A percentile compares a stretch with the other conserved stretches of the same genome.
Evolutionary conservation across 2,329 filamentous ascomycete genomes (phyloP).

Genomic region (Fragosphaeria purpurea): DNA sequence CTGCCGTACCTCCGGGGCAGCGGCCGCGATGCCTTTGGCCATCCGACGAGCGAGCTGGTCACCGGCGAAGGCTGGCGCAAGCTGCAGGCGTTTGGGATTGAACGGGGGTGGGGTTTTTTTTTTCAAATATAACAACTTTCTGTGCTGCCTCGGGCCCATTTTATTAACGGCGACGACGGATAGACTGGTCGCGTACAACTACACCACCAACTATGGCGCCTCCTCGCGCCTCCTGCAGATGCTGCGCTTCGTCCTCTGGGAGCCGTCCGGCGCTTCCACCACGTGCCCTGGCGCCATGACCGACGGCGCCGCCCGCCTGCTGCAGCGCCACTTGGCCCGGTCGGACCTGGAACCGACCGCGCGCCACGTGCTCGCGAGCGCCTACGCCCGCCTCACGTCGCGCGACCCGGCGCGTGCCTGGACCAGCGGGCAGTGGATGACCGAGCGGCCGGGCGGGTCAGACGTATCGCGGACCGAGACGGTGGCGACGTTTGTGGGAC

Average conservation of each 20-base stretch:
- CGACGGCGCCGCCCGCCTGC: conserved; percentile 47
- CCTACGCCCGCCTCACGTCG: conserved; percentile 42
- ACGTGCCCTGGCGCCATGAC: conserved; percentile 59
- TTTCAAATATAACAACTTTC: no score
- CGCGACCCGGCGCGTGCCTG: conserved; percentile 43
- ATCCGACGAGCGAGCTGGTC: conserved; percentile 47
- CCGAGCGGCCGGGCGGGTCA: conserved; percentile 57
- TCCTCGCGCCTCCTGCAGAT: conserved; percentile 52
- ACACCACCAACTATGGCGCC: conserved; percentile 40
- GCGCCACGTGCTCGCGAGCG: conserved; percentile 38
- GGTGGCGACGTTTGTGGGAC: conserved; percentile 28
- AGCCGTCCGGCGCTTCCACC: conserved; percentile 47
- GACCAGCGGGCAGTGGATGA: conserved; percentile 75
- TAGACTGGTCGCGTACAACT: conserved; percentile 48
- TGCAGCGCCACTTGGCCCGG: conserved; percentile 33
- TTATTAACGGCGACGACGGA: no score
- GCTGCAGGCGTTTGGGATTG: conserved; percentile 48
- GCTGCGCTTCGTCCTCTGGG: conserved; percentile 47
- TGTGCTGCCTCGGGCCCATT: no score
- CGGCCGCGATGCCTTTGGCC: conserved; percentile 52
- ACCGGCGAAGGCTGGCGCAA: conserved; percentile 58
- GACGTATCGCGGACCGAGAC: conserved; percentile 63
- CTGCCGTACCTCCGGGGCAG: conserved; percentile 48
- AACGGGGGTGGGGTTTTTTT: conserved; percentile 32
- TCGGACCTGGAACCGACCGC: conserved; percentile 17